Percentiles rank a stretch among this genome's conserved stretches.
phyloP scores from a whole-genome alignment of 2,329 filamentous ascomycete genomes.

The Cordyceps fumosorosea region DNA sequence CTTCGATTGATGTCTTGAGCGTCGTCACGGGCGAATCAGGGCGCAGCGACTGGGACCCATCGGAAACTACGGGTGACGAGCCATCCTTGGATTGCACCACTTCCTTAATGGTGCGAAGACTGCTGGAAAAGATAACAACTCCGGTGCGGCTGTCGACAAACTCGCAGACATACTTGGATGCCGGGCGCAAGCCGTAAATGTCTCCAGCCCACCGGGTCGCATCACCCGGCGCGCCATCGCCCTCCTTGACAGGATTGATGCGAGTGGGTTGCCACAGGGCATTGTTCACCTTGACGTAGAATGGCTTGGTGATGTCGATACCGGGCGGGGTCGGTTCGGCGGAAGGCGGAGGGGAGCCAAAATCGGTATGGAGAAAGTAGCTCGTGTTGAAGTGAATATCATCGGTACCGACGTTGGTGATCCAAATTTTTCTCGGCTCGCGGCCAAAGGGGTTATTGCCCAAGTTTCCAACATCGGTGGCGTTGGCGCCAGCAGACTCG shows the following conservation, averaged over 20 bases:
- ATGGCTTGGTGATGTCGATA: constrained; percentile 65
- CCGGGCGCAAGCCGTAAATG: constrained; percentile 61
- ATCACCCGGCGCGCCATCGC: constrained; percentile 26
- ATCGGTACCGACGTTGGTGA: constrained; percentile 71
- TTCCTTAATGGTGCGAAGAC: constrained; percentile 58
- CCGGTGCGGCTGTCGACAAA: constrained; percentile 64
- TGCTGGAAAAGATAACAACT: constrained; percentile 62
- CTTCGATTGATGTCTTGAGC: constrained; percentile 67
- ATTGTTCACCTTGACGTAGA: constrained; percentile 72
- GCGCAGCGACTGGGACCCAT: constrained; percentile 54
- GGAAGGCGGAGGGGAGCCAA: constrained; percentile 22
- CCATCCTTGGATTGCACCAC: constrained; percentile 27
- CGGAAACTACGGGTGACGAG: constrained; percentile 26
- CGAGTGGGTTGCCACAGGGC: constrained; percentile 73
- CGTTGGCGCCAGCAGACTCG: constrained; percentile 67
- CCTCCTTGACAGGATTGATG: constrained; percentile 48
- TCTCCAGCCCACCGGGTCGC: constrained; percentile 62
- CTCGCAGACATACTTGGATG: constrained; percentile 72
- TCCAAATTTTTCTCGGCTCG: constrained; percentile 69
- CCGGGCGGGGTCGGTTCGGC: constrained; percentile 31
- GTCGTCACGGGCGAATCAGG: constrained; percentile 73
- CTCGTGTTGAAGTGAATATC: constrained; percentile 72
- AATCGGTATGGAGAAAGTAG: constrained; percentile 46
- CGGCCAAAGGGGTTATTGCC: constrained; percentile 67
- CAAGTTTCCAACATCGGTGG: constrained; percentile 70